Base-by-base conservation (phyloP, 73 alveolate genomes). In the Paraurostyla sp. region DNA sequence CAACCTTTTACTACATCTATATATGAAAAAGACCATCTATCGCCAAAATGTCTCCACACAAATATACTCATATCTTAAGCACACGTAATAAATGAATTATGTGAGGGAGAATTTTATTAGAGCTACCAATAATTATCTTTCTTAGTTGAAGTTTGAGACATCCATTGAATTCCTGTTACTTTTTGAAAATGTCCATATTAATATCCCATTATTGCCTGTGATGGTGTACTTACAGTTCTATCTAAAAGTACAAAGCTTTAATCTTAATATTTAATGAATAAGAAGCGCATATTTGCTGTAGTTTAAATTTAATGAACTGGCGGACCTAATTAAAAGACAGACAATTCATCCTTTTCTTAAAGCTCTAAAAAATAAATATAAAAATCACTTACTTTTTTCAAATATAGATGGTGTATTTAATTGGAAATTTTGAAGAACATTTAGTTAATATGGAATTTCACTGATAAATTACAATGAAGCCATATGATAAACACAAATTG, bases 31-130 rank as follows among this genome's bases (percentile, higher is more conserved):
- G 71, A 38, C 92, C 92, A 85, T 85, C 92, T 65, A 50, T 85
- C 92, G 25, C 92, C 92, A 69, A 85, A 85, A 23, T 85, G 87
- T 42, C 48, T 49, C 92, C 92, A 85, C 15, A 85, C 65, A 45
- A 48, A 48, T 0, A 85, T 50, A 48, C 80, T 48, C 87, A 85
- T 65, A 27, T 85, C 92, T 0, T 58, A 32, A 18, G 83, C n/a
- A 42, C 81, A 56, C 0, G 91, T 81, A n/a, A 81, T 45, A 49
- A 81, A 81, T 40, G 89, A 69, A 36, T 46, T 46, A 18, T 46
- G 57, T 46, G 18, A 46, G 18, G 57, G 18, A 13, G 13, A 46
- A 13, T 18, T 15, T 46, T 13, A 46, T 46, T 46, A 46, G 57
- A 18, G 18, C 13, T 46, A 15, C 57, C 13, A 46, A n/a, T n/a